Evolutionary conservation across 2,329 filamentous ascomycete genomes (phyloP).

Genomic region (Phaeomoniella chlamydospora): DNA sequence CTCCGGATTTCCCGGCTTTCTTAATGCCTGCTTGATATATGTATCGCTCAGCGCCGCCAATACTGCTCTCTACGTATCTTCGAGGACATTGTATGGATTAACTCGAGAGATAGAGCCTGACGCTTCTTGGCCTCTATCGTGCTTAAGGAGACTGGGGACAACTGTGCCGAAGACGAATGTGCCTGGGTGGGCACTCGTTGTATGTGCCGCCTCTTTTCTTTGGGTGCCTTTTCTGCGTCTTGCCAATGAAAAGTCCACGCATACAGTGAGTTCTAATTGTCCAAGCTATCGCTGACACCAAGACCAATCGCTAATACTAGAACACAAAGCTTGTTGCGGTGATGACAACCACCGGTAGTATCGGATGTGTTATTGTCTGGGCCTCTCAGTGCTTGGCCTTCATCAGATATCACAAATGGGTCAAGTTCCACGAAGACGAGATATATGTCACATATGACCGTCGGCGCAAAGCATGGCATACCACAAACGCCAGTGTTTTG

Average conservation of each 20-base stretch:
- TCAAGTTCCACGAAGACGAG: background rate
- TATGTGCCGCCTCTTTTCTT: conserved; percentile 22
- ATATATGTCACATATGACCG: background rate
- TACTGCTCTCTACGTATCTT: conserved; percentile 20
- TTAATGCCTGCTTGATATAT: conserved; percentile 16
- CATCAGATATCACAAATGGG: conserved; percentile 20
- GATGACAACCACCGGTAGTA: conserved; percentile 15
- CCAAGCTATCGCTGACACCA: no score
- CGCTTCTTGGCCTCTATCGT: conserved; percentile 1
- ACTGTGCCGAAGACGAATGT: conserved; percentile 11
- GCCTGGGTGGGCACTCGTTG: conserved; percentile 22
- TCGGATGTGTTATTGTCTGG: conserved; percentile 24
- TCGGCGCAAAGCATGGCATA: background rate
- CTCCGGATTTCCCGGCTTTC: conserved; percentile 9
- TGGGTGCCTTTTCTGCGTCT: conserved; percentile 29
- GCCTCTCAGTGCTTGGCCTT: conserved; percentile 26
- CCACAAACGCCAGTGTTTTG: background rate
- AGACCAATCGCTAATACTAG: no score
- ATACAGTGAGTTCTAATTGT: no score
- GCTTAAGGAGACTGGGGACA: background rate
- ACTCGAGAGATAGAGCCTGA: conserved; percentile 4
- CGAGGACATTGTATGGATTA: conserved; percentile 18
- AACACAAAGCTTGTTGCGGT: conserved; percentile 7
- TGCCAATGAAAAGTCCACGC: conserved; percentile 3
- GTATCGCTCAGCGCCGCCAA: conserved; percentile 17